Evolutionary conservation across 2,329 filamentous ascomycete genomes (phyloP), one percentile per base, ranked within the genome.

Genomic region (Fusarium newnesense): DNA sequence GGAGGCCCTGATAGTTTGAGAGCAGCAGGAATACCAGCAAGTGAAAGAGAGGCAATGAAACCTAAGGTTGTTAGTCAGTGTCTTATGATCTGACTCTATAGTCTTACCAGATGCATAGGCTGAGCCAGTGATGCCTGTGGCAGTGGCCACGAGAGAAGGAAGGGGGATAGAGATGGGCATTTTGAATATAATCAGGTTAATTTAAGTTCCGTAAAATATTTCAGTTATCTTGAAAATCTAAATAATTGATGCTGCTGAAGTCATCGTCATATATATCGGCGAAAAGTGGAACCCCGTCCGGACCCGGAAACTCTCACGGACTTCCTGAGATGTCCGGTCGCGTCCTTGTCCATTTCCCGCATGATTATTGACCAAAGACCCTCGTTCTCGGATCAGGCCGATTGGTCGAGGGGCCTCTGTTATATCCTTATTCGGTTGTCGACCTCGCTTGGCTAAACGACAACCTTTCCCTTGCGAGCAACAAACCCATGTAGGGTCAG

Each of bases 41-140:
- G 58, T n/a, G 83, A 84, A 39, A 84, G 62, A 39, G 78, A 77
- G 19, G 79, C 78, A 43, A 82, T 83, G 34, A 76, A 75, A 21
- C 84, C 84, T 85, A 56, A 16, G 7, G 26, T 40, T 43, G 12
- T 72, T 11, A 75, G 53, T 34, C n/a, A 15, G 39, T 30, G 15
- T 24, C 7, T 34, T 24, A 6, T 37, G 9, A 8, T 10, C 24
- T 30, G 24, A 18, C 13, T 19, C 9, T 18, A 12, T 43, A 13
- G 21, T 19, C 66, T 67, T 74, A 83, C 83, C 83, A 16, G 82
- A 80, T 46, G 76, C 74, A 81, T 82, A 84, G 16, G 80, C 79
- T 24, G 83, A 83, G 42, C 81, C 81, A 36, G 82, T 61, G 30
- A 84, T 77, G 65, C 83, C 83, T n/a, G 79, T 81, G 32, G 82